These are phyloP conservation scores for Amylocarpus encephaloides DNA, from an alignment of 2,329 filamentous ascomycete genomes.

Conservation along the genomic window DNA sequence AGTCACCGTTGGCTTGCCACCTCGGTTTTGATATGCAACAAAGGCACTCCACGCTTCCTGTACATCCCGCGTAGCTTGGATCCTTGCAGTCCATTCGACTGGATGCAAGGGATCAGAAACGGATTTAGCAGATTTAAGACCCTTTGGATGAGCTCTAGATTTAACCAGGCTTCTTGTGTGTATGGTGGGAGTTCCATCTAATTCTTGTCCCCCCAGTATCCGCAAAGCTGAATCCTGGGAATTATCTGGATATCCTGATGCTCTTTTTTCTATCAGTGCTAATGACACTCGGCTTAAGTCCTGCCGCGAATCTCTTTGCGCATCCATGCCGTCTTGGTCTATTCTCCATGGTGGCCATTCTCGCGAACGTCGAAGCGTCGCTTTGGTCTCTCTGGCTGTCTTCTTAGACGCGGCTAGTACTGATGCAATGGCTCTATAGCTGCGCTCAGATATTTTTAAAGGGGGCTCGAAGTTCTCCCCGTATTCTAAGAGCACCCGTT, in stretches of 20 bases:
- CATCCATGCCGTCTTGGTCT: conserved; percentile 54
- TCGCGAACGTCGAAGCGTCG: conserved; percentile 41
- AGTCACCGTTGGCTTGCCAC: conserved; percentile 33
- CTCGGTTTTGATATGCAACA: conserved; percentile 30
- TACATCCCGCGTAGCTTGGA: conserved; percentile 53
- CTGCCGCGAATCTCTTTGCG: conserved; percentile 43
- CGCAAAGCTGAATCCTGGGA: conserved; percentile 43
- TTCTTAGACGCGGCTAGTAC: conserved; percentile 50
- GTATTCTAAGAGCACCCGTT: conserved; percentile 46
- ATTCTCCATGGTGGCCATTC: conserved; percentile 57
- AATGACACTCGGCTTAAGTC: conserved; percentile 47
- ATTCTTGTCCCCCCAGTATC: conserved; percentile 46
- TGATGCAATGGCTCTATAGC: conserved; percentile 48
- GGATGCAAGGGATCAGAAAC: not conserved
- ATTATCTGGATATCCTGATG: conserved; percentile 46
- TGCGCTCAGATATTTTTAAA: conserved; percentile 43
- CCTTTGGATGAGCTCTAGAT: not conserved
- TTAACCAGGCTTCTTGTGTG: conserved; percentile 40
- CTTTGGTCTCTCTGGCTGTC: conserved; percentile 43
- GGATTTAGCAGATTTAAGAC: not conserved
- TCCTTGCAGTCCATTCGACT: conserved; percentile 46
- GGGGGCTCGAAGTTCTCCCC: conserved; percentile 43
- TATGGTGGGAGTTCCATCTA: conserved; percentile 49
- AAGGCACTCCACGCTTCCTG: conserved; percentile 53
- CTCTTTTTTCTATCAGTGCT: conserved; percentile 48